Conservation (phyloP, 345 rosid genomes). For the Pistacia atlantica region DNA sequence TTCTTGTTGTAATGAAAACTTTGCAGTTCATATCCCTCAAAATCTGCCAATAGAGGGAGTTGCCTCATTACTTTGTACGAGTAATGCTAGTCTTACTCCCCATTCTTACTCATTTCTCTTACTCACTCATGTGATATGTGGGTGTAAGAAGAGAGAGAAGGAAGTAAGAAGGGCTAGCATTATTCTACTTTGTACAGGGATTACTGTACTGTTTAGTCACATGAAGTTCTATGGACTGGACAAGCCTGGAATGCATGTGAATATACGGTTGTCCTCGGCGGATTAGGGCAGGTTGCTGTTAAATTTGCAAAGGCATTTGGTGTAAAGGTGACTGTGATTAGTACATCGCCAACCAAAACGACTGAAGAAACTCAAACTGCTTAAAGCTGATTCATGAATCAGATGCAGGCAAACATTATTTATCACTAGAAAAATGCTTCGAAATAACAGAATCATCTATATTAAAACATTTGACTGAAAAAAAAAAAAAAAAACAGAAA, state of each 20-base stretch:
- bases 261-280: conserved; percentile 22
- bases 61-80: conserved; percentile 24
- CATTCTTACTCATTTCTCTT: too few relatives aligned
- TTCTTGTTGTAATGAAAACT: conserved; percentile 21
- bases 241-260: conserved; percentile 12
- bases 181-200: conserved; percentile 26
- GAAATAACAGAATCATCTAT: too few relatives aligned
- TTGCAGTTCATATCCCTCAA: neutral
- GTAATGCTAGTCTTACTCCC: too few relatives aligned
- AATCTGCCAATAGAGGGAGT: conserved; percentile 6
- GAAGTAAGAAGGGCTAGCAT: too few relatives aligned
- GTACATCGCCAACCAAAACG: conserved; percentile 16
- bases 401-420: conserved; percentile 10
- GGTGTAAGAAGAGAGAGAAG: too few relatives aligned
- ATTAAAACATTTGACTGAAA: too few relatives aligned
- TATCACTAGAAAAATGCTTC: neutral
- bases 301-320: conserved; percentile 33
- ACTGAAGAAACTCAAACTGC: conserved; percentile 15
- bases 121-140: too few relatives aligned
- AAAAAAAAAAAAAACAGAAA: too few relatives aligned
- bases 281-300: conserved; percentile 27
- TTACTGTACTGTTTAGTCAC: conserved; percentile 17
- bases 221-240: conserved; percentile 19
- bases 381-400: conserved; percentile 11
- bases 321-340: conserved; percentile 23